Base-by-base conservation (phyloP, 352 stramenopile species). In the Phytophthora macrochlamydospora region DNA sequence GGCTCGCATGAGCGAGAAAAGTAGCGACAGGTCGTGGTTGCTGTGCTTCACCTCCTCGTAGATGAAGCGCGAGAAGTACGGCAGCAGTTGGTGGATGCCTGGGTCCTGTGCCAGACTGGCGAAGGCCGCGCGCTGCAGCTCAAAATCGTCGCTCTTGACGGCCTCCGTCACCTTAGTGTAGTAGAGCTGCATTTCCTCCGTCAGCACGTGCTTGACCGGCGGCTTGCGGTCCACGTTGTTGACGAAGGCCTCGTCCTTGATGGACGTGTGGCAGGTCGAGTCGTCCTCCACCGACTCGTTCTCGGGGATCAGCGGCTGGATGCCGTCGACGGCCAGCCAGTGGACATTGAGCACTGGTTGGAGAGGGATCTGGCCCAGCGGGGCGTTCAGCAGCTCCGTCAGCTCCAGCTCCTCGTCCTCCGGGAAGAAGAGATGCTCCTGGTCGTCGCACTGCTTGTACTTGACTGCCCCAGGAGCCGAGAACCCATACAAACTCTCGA, bases 131-230 rank as follows among this genome's bases (percentile, higher is more conserved):
- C 85, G 82, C 69, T 93, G 85, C 43, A 89, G 71, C 65, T 89
- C 78, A 33, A 81, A 81, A 56, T 91, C 83, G 63, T 86, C 82
- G 61, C 79, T 83, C 59, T 93, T 92, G 57, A 95, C 73, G 0
- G 87, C 87, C 8, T 93, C 85, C 38, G 85, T 95, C 49, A 95
- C 84, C 58, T 91, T 95, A n/a, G 84, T 87, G 59, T 92, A 97
- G 74, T 95, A 97, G 5, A 96, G 63, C 59, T 96, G 89, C 83
- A 97, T 94, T 71, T 97, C 90, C 49, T 95, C 84, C 3, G 89
- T 94, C 38, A 97, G 71, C 56, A 94, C 85, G 75, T 95, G 87
- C 67, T 95, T 95, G 32, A 93, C 85, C 11, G 91, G 77, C 14
- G 81, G 87, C 60, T 93, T 93, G 56, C 85, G 77, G 64, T 91